Conservation (phyloP, 768 basidiomycete genomes). For the Terana coerulea region DNA sequence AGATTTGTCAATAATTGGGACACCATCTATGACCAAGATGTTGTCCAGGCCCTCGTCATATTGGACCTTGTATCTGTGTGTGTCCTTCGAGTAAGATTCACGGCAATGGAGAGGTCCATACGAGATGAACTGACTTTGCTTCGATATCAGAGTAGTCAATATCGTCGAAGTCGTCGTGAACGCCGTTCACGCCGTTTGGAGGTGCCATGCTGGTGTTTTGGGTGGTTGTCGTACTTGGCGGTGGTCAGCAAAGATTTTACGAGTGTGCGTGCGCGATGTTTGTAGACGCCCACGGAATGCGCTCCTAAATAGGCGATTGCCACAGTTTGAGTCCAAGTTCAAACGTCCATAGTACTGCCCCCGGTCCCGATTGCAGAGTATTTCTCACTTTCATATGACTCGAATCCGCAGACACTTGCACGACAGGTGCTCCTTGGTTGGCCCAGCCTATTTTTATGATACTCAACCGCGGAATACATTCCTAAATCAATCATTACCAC, state of each 20-base stretch:
- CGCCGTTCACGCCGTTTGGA: slow-evolving; percentile 21
- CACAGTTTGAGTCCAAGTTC: too few relatives aligned
- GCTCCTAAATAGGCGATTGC: background rate
- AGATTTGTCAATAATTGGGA: slow-evolving; percentile 83
- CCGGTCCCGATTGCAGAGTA: too few relatives aligned
- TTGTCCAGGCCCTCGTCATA: slow-evolving; percentile 88
- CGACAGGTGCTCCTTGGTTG: too few relatives aligned
- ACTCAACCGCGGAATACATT: too few relatives aligned
- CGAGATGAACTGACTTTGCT: slow-evolving; percentile 57
- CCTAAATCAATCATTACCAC: too few relatives aligned
- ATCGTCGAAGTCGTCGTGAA: slow-evolving; percentile 40
- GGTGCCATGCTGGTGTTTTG: slow-evolving; percentile 9
- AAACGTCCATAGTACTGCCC: too few relatives aligned
- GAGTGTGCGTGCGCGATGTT: background rate
- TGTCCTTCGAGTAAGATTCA: background rate
- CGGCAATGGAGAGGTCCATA: slow-evolving; percentile 3
- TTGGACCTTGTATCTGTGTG: slow-evolving; percentile 79
- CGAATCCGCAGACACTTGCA: too few relatives aligned
- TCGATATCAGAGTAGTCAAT: slow-evolving; percentile 91
- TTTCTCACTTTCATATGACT: too few relatives aligned
- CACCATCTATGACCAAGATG: slow-evolving; percentile 87
- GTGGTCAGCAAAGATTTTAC: slow-evolving; percentile 12
- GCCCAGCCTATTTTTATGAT: too few relatives aligned
- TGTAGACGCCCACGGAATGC: slow-evolving; percentile 3
- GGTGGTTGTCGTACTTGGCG: slow-evolving; percentile 8